Evolutionary conservation across 768 basidiomycete genomes (phyloP), one percentile per base, ranked within the genome.

Genomic region (Russula emetica): DNA sequence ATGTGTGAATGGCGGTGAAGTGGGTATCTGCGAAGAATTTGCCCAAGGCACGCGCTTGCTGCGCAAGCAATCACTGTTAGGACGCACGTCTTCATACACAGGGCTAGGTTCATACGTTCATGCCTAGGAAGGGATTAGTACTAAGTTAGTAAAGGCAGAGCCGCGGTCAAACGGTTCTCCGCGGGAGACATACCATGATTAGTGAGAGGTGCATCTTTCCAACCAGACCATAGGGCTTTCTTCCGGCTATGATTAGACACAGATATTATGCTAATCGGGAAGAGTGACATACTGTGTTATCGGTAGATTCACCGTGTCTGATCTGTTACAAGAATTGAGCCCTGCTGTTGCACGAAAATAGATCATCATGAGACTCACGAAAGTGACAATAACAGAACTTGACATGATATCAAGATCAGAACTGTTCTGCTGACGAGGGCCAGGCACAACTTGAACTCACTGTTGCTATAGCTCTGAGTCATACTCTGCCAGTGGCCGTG

Each of bases 301-400:
- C 90, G 38, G 80, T 83, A 9, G 89, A 89, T 69, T 92, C 87
- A 32, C 84, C 90, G 71, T 92, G 90, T 58, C 90, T 78, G 67
- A 90, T 78, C 88, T 91, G 62, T 47, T 34, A 18, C 34, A 3
- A 22, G 20, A 24, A 38, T 44, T 51, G 11, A 28, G 20, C 6
- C 28, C n/a, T 2, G 44, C 30, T n/a, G 20, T 22, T 57, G 16
- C 3, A 55, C 13, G 30, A 26, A 26, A 36, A 6, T 18, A 26
- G 24, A 28, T 10, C 38, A 40, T 40, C n/a, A n/a, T n/a, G n/a
- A 40, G n/a, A 47, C 73, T 64, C 65, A 74, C 74, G 36, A 74
- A 74, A 24, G 74, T 74, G 24, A 73, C 47, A 20, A 61, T 71
- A 5, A 72, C 57, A 6, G 71, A 69, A 2, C 65, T 66, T 10